Percentiles rank a stretch among this genome's conserved stretches.
Conservation (phyloP, 305 asterid genomes). For the Rubia balearica region DNA sequence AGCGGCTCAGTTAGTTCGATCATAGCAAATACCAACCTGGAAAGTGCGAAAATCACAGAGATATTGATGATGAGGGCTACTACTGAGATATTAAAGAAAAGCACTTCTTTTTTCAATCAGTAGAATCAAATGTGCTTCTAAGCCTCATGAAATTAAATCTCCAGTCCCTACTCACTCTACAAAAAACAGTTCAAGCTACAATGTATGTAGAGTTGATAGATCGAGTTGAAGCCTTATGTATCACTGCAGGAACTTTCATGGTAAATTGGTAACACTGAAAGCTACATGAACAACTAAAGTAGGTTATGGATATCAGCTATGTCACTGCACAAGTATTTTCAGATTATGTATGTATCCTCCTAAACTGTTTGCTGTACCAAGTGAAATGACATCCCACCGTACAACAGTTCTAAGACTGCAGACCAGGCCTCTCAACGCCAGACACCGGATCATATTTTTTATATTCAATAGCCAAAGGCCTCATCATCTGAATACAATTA, state of each 20-base stretch:
- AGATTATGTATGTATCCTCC: not conserved
- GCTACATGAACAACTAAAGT: not conserved
- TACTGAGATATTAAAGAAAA: not conserved
- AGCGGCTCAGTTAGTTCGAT: not conserved
- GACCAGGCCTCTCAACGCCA: slow-evolving; percentile 9
- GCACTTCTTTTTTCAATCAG: not conserved
- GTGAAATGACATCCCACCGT: not conserved
- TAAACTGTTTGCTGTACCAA: not conserved
- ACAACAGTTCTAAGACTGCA: not conserved
- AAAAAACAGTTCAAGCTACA: too few species aligned
- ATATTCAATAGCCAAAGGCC: slow-evolving; percentile 39
- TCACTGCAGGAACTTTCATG: too few species aligned
- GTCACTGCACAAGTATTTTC: not conserved
- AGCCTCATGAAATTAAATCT: too few species aligned
- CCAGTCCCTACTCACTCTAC: too few species aligned
- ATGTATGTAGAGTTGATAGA: too few species aligned
- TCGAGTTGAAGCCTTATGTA: too few species aligned
- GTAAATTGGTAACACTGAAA: too few species aligned
- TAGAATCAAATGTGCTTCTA: not conserved
- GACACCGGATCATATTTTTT: slow-evolving; percentile 23
- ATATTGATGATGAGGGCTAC: too few species aligned
- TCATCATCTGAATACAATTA: slow-evolving; percentile 41
- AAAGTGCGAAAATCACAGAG: not conserved
- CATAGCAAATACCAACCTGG: not conserved
- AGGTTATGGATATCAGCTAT: not conserved